These are phyloP conservation scores for Dioszegia crocea DNA, from an alignment of 768 basidiomycete species.

Conservation along the genomic window DNA sequence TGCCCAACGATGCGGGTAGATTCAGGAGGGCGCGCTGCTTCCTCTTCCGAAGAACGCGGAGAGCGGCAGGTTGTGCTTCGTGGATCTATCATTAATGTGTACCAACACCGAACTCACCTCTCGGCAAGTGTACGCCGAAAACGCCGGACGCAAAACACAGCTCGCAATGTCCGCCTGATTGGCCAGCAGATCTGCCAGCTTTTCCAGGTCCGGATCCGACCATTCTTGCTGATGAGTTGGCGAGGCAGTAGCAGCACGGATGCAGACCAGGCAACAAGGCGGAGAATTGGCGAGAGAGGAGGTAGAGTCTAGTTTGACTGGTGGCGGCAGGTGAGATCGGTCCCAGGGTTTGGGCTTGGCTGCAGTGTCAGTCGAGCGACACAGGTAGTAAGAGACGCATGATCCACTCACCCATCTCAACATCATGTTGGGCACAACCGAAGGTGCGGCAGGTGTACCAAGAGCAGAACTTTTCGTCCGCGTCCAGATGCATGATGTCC, in stretches of 20 bases:
- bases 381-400: neutral
- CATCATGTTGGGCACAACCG: neutral
- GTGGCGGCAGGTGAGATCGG: neutral
- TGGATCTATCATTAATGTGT: neutral
- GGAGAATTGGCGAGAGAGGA: neutral
- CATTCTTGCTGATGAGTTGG: too few relatives aligned
- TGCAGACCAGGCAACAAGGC: too few relatives aligned
- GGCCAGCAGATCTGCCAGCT: neutral
- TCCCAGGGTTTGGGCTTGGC: neutral
- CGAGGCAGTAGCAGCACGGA: neutral
- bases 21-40: neutral
- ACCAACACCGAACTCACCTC: neutral
- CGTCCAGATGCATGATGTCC: neutral
- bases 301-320: neutral
- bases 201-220: neutral
- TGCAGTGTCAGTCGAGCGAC: neutral
- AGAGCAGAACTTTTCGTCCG: neutral
- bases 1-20: too few relatives aligned
- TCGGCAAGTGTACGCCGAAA: neutral
- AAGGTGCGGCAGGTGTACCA: neutral
- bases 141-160: neutral
- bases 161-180: neutral
- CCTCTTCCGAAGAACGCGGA: neutral
- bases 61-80: too few relatives aligned
- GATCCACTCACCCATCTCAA: neutral